Percentiles rank a stretch among this genome's conserved stretches.
Conservation (phyloP, 2,329 filamentous ascomycete species). For the Exserohilum turcica region DNA sequence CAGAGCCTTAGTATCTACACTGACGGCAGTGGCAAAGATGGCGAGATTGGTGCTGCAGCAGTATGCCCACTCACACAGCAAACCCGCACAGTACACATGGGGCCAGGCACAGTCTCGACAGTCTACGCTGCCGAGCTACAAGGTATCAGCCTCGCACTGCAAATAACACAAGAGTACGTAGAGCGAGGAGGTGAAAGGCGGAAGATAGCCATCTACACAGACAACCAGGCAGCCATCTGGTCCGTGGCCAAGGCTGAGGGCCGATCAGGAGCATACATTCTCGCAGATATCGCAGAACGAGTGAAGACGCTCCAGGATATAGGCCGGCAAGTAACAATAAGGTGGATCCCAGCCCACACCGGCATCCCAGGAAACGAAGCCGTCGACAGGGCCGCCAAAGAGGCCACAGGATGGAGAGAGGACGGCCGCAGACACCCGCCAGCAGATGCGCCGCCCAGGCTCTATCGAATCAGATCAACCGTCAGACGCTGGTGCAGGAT, state of each 20-base stretch:
- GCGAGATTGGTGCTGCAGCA: conserved; percentile 18
- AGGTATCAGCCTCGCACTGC: conserved; percentile 23
- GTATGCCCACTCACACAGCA: conserved; percentile 22
- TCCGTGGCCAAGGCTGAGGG: too few relatives aligned
- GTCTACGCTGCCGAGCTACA: conserved; percentile 22
- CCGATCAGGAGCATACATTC: conserved; percentile 23
- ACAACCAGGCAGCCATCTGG: conserved; percentile 23
- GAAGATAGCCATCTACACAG: conserved; percentile 23
- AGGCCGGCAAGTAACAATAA: background rate
- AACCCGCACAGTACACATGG: conserved; percentile 16
- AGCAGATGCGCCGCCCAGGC: conserved; percentile 15
- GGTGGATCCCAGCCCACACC: conserved; percentile 1
- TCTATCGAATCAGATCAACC: conserved; percentile 6
- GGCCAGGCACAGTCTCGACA: conserved; percentile 12
- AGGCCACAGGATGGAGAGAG: conserved; percentile 19
- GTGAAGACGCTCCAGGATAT: conserved; percentile 13
- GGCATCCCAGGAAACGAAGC: too few relatives aligned
- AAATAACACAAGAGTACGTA: conserved; percentile 22
- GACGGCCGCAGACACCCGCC: conserved; percentile 7
- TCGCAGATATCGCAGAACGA: conserved; percentile 18
- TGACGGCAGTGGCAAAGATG: conserved; percentile 25
- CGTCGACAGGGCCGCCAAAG: too few relatives aligned
- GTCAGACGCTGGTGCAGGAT: conserved; percentile 15
- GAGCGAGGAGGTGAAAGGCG: conserved; percentile 6
- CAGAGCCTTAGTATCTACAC: conserved; percentile 27